phyloP scores from a whole-genome alignment of 176 grass and related monocot species.

The Avena sativa region DNA sequence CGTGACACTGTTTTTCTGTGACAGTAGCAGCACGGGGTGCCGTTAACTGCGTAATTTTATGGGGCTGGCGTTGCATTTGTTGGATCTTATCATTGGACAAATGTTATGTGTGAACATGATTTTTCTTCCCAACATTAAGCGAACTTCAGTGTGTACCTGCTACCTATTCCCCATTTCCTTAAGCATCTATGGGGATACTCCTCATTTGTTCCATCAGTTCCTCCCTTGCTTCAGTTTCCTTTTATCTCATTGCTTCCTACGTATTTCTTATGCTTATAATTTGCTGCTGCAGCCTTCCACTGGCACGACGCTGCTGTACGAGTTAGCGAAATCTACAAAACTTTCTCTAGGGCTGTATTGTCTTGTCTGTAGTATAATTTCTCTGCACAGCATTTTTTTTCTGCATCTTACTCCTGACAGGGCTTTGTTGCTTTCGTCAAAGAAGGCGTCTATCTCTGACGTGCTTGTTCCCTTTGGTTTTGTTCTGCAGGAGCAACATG shows the following conservation, averaged over 20 bases:
- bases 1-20: background rate
- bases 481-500: background rate
- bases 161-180: background rate
- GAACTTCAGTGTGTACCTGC: background rate
- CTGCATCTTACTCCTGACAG: background rate
- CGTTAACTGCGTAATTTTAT: background rate
- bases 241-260: background rate
- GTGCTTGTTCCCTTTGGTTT: background rate
- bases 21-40: background rate
- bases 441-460: background rate
- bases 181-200: background rate
- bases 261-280: background rate
- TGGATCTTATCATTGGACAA: background rate
- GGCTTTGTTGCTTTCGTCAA: background rate
- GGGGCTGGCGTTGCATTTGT: background rate
- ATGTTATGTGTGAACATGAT: background rate
- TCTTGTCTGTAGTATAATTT: background rate
- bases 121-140: background rate
- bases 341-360: background rate
- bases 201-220: background rate
- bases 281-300: background rate
- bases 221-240: background rate
- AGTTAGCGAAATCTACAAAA: background rate
- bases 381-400: background rate
- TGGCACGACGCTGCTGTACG: background rate